phyloP scores from a whole-genome alignment of 495 filamentous ascomycete genomes.

The Aspergillus avenaceus region DNA sequence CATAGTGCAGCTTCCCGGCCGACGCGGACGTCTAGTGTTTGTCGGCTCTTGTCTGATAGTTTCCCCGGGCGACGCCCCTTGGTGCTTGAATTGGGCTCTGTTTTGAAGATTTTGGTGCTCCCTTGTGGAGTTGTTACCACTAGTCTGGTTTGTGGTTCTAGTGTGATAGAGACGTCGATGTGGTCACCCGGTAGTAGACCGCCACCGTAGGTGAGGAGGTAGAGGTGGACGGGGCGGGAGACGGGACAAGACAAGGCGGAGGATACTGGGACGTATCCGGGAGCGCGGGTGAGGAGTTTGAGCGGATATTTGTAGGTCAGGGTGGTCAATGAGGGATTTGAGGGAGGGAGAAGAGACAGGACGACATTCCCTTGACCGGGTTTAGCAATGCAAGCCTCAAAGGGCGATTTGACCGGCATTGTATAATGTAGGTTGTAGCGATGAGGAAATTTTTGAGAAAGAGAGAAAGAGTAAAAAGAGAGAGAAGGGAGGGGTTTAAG shows the following conservation, averaged over 20 bases:
- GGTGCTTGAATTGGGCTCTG: slow-evolving; percentile 41
- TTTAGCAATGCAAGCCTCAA: slow-evolving; percentile 63
- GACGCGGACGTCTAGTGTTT: slow-evolving; percentile 63
- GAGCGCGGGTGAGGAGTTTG: slow-evolving; percentile 73
- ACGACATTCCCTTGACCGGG: slow-evolving; percentile 77
- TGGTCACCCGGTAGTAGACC: slow-evolving; percentile 84
- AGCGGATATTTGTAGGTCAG: slow-evolving; percentile 90
- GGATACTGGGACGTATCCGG: slow-evolving; percentile 39
- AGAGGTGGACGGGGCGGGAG: slow-evolving; percentile 56
- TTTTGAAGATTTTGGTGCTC: slow-evolving; percentile 92
- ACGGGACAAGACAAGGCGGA: slow-evolving; percentile 21
- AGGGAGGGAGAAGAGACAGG: slow-evolving; percentile 66
- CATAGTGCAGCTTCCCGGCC: slow-evolving; percentile 64
- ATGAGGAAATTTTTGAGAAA: not conserved
- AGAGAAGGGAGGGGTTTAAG: not conserved
- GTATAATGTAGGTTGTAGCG: slow-evolving; percentile 1
- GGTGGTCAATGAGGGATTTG: slow-evolving; percentile 64
- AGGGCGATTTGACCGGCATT: slow-evolving; percentile 52
- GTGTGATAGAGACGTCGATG: slow-evolving; percentile 65
- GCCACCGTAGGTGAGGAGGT: slow-evolving; percentile 91
- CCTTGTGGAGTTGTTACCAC: slow-evolving; percentile 84
- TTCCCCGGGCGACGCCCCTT: slow-evolving; percentile 25
- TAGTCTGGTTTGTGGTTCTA: slow-evolving; percentile 63
- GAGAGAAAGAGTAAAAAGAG: no score
- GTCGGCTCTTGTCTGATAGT: slow-evolving; percentile 55